Evolutionary conservation across 2,329 filamentous ascomycete genomes (phyloP).

Genomic region (Penicillium sp.): DNA sequence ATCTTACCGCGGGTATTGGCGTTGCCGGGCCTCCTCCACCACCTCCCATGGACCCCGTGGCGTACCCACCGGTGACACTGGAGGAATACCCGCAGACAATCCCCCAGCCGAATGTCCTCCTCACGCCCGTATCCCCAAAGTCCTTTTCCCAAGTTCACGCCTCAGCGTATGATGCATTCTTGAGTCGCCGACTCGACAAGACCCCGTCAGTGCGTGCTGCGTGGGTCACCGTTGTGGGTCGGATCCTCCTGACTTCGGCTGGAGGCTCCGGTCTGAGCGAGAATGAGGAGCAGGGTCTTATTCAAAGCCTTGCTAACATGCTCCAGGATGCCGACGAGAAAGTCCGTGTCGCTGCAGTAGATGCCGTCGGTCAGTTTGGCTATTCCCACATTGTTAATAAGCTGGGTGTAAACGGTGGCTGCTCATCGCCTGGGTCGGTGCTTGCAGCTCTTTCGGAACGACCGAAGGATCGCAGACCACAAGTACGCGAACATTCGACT

Average conservation of each 20-base stretch:
- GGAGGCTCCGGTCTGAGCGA: conserved; percentile 82
- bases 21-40: conserved; percentile 77
- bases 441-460: conserved; percentile 79
- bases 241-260: conserved; percentile 85
- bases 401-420: conserved; percentile 69
- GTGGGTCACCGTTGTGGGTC: conserved; percentile 78
- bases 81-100: conserved; percentile 50
- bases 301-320: conserved; percentile 71
- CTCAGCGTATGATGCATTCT: conserved; percentile 74
- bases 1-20: conserved; percentile 90
- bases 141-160: conserved; percentile 82
- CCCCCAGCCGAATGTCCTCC: conserved; percentile 58
- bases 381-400: conserved; percentile 78
- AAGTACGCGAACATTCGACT: conserved; percentile 82
- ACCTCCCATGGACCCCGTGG: conserved; percentile 69
- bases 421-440: conserved; percentile 71
- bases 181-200: conserved; percentile 83
- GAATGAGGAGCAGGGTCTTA: conserved; percentile 71
- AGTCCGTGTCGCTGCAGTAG: conserved; percentile 83
- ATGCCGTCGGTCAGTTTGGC: conserved; percentile 73
- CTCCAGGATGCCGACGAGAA: conserved; percentile 85
- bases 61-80: conserved; percentile 64
- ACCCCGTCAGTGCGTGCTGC: conserved; percentile 73
- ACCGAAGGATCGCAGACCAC: conserved; percentile 76
- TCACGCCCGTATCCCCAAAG: conserved; percentile 78